phyloP scores from a whole-genome alignment of 495 filamentous ascomycete genomes.

The Aspergillus affinis region DNA sequence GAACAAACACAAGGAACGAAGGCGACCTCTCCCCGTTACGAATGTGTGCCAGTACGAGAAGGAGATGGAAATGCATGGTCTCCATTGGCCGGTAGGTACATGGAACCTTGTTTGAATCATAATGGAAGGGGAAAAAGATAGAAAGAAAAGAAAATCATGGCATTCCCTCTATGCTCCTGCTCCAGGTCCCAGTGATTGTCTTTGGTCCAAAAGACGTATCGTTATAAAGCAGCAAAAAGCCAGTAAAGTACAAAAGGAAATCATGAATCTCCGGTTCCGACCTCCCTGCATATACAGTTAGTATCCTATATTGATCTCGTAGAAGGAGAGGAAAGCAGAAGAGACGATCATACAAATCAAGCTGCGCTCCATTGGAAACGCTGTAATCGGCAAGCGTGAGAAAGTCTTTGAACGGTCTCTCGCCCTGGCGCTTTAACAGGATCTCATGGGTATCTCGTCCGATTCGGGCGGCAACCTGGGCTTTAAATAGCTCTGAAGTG shows the following conservation, averaged over 20 bases:
- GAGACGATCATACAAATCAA: conserved; percentile 63
- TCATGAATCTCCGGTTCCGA: conserved; percentile 70
- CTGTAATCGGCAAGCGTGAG: conserved; percentile 87
- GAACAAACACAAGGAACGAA: conserved; percentile 10
- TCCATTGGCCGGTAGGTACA: conserved; percentile 32
- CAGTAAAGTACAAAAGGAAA: conserved; percentile 14
- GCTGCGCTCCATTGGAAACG: conserved; percentile 78
- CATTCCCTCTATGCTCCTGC: conserved; percentile 47
- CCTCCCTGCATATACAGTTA: conserved; percentile 47
- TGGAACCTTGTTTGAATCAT: conserved; percentile 10
- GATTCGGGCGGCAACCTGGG: conserved; percentile 81
- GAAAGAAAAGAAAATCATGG: conserved; percentile 33
- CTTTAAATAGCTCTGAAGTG: conserved; percentile 72
- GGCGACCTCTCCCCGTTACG: conserved; percentile 18
- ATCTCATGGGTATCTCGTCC: conserved; percentile 89
- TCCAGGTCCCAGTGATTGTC: conserved; percentile 29
- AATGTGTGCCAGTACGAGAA: conserved; percentile 27
- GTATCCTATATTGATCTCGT: conserved; percentile 20
- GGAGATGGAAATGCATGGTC: conserved; percentile 34
- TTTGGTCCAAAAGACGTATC: conserved; percentile 1
- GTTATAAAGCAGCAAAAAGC: neutral
- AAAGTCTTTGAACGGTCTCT: conserved; percentile 87
- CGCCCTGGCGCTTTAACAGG: conserved; percentile 84
- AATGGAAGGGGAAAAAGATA: conserved; percentile 20
- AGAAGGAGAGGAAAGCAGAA: neutral